Percentiles rank a stretch among this genome's conserved stretches.
Evolutionary conservation across 2,329 filamentous ascomycete genomes (phyloP).

Genomic region (Fusarium oligoseptatum): DNA sequence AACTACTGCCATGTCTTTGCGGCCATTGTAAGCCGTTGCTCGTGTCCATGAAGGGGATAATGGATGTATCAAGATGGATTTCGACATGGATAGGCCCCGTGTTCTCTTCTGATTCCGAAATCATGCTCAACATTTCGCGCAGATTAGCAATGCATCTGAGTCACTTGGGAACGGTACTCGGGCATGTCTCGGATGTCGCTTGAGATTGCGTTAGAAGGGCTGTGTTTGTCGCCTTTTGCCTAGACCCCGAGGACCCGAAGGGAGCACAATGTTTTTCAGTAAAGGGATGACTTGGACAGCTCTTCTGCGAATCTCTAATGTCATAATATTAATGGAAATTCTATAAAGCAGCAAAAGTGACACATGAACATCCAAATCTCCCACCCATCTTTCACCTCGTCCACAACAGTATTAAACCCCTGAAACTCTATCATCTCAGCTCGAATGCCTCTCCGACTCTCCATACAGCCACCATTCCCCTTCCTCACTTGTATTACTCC

Average conservation of each 20-base stretch:
- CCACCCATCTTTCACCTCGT: not conserved
- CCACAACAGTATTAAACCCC: not conserved
- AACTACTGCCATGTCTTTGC: slow-evolving; percentile 1
- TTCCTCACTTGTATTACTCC: not conserved
- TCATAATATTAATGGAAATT: not conserved
- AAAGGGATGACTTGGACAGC: not conserved
- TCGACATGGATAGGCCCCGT: not conserved
- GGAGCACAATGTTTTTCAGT: not conserved
- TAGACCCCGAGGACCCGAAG: not conserved
- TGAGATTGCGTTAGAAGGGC: not conserved
- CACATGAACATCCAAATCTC: not conserved
- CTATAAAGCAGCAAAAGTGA: not conserved
- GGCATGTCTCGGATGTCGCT: not conserved
- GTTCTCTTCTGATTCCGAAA: not conserved
- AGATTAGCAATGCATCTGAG: not conserved
- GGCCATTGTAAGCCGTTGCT: not conserved
- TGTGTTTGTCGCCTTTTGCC: not conserved
- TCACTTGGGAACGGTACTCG: not conserved
- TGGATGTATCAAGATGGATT: not conserved
- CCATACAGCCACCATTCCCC: not conserved
- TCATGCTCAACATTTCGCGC: not conserved
- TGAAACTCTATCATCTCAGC: not conserved
- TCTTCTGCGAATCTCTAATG: not conserved
- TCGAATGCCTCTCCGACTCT: not conserved
- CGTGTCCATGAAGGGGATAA: not conserved